Percentiles rank a stretch among this genome's conserved stretches.
phyloP scores from a whole-genome alignment of 441 rosid genomes.

The Monsonia emarginata region DNA sequence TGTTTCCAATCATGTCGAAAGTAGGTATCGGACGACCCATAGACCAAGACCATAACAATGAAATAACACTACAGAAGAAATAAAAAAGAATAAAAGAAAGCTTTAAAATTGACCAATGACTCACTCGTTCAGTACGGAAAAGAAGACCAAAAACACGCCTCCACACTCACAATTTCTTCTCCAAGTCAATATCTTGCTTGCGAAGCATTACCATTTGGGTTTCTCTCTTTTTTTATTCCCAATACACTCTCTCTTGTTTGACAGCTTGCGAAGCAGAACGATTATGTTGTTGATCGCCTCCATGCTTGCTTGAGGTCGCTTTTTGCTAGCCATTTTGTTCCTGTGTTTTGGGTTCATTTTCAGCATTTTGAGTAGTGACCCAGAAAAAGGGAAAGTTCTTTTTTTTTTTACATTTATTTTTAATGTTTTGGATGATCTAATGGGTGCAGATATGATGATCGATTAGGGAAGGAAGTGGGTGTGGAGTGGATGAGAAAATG shows the following conservation, averaged over 20 bases:
- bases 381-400: background rate
- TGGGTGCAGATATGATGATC: background rate
- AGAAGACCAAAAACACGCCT: background rate
- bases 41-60: too few relatives aligned
- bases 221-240: background rate
- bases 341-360: background rate
- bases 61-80: background rate
- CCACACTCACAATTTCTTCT: background rate
- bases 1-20: background rate
- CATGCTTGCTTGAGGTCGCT: background rate
- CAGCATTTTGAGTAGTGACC: background rate
- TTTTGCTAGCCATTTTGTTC: background rate
- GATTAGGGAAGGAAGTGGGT: background rate
- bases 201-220: background rate
- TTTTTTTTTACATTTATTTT: too few relatives aligned
- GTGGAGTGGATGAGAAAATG: background rate
- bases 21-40: background rate
- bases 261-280: background rate
- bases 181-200: background rate
- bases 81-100: background rate
- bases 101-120: background rate
- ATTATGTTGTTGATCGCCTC: background rate
- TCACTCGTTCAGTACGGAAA: background rate
- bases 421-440: too few relatives aligned
- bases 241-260: background rate